Base-by-base conservation (phyloP, 2,329 filamentous ascomycete genomes). In the Ceratocystis alfenasii region DNA sequence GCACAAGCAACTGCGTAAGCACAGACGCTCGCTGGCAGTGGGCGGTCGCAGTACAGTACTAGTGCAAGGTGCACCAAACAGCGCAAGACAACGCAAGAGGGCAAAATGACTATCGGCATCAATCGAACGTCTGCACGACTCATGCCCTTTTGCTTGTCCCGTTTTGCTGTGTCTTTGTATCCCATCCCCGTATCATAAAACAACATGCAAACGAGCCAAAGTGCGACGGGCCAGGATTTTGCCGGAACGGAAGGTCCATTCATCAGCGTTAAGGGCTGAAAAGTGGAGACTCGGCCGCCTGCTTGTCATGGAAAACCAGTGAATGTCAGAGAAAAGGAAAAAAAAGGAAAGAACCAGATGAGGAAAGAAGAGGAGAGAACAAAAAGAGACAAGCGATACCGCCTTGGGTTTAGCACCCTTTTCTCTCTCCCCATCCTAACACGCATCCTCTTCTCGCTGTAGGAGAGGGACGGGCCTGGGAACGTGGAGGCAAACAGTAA, bases 351-450 rank as follows among this genome's bases (percentile, higher is more conserved):
- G 36, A 41, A 0, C 36, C 10, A 41, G 36, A 15, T 50, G n/a
- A n/a, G 17, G 17, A 50, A 20, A 25, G 46, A 25, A 50, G n/a
- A 50, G 17, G 46, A 25, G 22, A 8, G n/a, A 20, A 50, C 46
- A 50, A 55, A 12, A 28, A 12, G 25, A 22, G 22, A 30, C 25
- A 6, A 15, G 25, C 20, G 50, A 25, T 30, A 55, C 50, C 50
- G 50, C 50, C 50, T 55, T 55, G 22, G 15, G 50, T 15, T 55
- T 55, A 55, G 50, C 12, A 55, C n/a, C 25, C 50, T 55, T 55
- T 55, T 55, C 25, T 55, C 48, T 22, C 8, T 1, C 25, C 50
- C 12, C 5, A 20, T 22, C 20, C 50, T 28, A 12, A 12, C 50
- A n/a, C 46, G 17, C 22, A 22, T 55, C 50, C 22, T 55, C 20